Percentiles rank a stretch among this genome's conserved stretches.
Conservation (phyloP, 352 stramenopile species). For the Plasmopara viticola region DNA sequence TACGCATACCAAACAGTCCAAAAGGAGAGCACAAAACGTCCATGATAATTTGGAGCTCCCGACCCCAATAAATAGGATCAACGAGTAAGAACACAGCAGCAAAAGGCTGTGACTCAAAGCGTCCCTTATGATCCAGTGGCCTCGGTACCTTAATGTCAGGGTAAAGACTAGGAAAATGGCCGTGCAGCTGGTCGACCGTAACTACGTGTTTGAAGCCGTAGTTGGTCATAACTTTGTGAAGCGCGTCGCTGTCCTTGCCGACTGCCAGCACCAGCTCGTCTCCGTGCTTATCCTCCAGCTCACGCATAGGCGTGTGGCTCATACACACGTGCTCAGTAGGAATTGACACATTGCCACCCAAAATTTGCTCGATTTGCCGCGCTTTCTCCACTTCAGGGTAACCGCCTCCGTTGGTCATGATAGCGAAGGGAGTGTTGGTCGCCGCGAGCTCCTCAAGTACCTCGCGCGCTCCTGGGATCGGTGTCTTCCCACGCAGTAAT, state of each 20-base stretch:
- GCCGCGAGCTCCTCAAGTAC: slow-evolving; percentile 63
- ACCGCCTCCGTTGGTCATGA: slow-evolving; percentile 85
- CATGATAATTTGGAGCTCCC: slow-evolving; percentile 72
- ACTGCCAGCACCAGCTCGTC: slow-evolving; percentile 75
- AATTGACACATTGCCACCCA: slow-evolving; percentile 48
- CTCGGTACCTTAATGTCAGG: slow-evolving; percentile 60
- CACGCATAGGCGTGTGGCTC: slow-evolving; percentile 80
- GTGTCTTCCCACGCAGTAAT: slow-evolving; percentile 63
- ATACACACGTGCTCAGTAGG: slow-evolving; percentile 49
- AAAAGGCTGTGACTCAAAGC: slow-evolving; percentile 49
- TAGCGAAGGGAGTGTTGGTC: slow-evolving; percentile 61
- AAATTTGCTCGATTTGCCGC: slow-evolving; percentile 56
- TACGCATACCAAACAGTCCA: slow-evolving; percentile 39
- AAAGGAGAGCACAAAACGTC: slow-evolving; percentile 60
- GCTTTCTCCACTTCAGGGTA: slow-evolving; percentile 76
- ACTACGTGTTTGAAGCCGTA: slow-evolving; percentile 84
- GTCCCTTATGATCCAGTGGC: slow-evolving; percentile 31
- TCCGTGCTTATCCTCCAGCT: slow-evolving; percentile 50
- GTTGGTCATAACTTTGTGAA: slow-evolving; percentile 55
- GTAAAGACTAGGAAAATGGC: slow-evolving; percentile 76
- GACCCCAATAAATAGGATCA: slow-evolving; percentile 72
- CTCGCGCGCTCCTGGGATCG: slow-evolving; percentile 57
- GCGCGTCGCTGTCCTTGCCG: slow-evolving; percentile 66
- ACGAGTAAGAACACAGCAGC: slow-evolving; percentile 71
- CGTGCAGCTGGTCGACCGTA: slow-evolving; percentile 67